Conservation (phyloP, 73 alveolate genomes). For the Paramecium primaurelia region DNA sequence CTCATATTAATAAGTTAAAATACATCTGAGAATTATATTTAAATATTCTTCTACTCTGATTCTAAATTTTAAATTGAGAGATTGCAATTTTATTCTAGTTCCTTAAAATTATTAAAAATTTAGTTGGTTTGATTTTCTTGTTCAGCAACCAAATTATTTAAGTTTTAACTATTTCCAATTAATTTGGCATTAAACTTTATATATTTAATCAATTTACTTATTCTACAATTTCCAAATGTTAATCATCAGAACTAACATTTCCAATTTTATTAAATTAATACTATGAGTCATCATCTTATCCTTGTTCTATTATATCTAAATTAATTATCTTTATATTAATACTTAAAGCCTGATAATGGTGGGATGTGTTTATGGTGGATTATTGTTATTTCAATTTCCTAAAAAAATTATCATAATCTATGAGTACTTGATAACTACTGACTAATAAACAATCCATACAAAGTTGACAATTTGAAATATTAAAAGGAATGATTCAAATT, state of each 20-base stretch:
- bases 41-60: background rate
- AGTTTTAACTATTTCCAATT: background rate
- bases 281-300: background rate
- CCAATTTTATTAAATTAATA: background rate
- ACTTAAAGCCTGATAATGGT: background rate
- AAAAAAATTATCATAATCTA: background rate
- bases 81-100: background rate
- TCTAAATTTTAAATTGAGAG: background rate
- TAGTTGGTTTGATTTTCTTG: background rate
- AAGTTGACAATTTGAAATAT: background rate
- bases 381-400: background rate
- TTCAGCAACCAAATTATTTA: background rate
- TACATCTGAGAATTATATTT: background rate
- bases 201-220: background rate
- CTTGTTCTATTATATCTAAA: background rate
- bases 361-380: background rate
- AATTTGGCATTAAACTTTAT: background rate
- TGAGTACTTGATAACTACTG: background rate
- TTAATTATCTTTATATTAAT: background rate
- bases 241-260: background rate
- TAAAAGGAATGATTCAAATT: background rate
- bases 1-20: background rate
- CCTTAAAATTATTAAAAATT: background rate
- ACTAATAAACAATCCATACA: background rate
- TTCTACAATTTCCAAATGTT: background rate